Percentiles rank a stretch among this genome's conserved stretches.
Evolutionary conservation across 257 asterid species (phyloP).

Genomic region (Solanum raphanifolium): DNA sequence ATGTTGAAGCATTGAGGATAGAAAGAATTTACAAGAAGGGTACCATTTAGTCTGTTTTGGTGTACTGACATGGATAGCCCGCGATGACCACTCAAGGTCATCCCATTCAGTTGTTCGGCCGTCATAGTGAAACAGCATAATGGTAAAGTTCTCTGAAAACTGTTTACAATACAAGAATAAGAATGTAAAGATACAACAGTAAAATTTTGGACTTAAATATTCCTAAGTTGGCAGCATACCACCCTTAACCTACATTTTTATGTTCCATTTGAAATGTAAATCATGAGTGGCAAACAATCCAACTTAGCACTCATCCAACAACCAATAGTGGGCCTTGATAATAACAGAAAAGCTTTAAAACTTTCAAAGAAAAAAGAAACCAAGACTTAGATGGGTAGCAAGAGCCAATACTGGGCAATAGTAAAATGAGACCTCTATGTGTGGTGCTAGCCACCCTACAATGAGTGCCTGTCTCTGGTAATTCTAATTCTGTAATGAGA

Average conservation of each 20-base stretch:
- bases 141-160: constrained; percentile 81
- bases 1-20: not conserved
- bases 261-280: not conserved
- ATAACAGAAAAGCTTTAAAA: not conserved
- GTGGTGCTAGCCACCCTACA: not conserved
- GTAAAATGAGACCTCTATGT: not conserved
- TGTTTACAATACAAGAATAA: constrained; percentile 15
- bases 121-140: constrained; percentile 84
- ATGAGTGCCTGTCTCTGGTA: not conserved
- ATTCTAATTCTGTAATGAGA: not conserved
- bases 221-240: not conserved
- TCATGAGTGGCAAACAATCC: not conserved
- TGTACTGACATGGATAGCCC: constrained; percentile 71
- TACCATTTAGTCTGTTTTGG: constrained; percentile 86
- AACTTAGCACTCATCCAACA: not conserved
- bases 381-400: not conserved
- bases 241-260: not conserved
- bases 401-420: not conserved
- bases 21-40: not conserved
- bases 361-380: not conserved
- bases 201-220: not conserved
- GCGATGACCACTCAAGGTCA: constrained; percentile 84
- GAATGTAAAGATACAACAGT: not conserved
- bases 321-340: not conserved
- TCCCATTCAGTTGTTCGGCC: constrained; percentile 90